Conservation (phyloP, 345 rosid genomes). For the Gossypium longicalyx region DNA sequence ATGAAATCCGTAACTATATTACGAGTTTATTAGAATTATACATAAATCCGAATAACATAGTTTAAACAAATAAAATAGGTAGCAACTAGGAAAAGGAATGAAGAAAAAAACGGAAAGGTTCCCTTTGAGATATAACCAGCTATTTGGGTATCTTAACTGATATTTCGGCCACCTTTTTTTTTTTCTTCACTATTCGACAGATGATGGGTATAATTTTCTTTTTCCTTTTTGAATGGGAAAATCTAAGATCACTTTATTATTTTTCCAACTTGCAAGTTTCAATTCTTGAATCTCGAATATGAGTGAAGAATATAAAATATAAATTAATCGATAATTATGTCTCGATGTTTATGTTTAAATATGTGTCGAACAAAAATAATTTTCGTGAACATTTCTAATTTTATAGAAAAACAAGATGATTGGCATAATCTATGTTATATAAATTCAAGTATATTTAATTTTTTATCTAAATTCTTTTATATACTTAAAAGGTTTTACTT, state of each 20-base stretch:
- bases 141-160: not conserved
- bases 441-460: too few relatives aligned
- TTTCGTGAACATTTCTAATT: too few relatives aligned
- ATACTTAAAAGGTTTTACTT: too few relatives aligned
- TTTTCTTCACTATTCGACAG: not conserved
- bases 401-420: too few relatives aligned
- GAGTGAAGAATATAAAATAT: too few relatives aligned
- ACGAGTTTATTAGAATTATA: not conserved
- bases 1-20: too few relatives aligned
- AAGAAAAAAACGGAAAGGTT: not conserved
- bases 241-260: not conserved
- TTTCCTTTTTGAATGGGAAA: not conserved
- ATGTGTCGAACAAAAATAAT: too few relatives aligned
- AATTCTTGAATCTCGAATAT: not conserved
- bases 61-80: not conserved
- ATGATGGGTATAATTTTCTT: not conserved
- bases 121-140: not conserved
- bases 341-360: too few relatives aligned
- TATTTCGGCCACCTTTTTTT: not conserved
- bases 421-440: too few relatives aligned
- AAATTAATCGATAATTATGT: too few relatives aligned
- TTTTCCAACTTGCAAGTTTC: not conserved
- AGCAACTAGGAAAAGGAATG: not conserved
- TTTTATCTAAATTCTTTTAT: too few relatives aligned
- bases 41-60: not conserved